Evolutionary conservation across 2,329 filamentous ascomycete species (phyloP).

Genomic region (Diaporthe vexans): DNA sequence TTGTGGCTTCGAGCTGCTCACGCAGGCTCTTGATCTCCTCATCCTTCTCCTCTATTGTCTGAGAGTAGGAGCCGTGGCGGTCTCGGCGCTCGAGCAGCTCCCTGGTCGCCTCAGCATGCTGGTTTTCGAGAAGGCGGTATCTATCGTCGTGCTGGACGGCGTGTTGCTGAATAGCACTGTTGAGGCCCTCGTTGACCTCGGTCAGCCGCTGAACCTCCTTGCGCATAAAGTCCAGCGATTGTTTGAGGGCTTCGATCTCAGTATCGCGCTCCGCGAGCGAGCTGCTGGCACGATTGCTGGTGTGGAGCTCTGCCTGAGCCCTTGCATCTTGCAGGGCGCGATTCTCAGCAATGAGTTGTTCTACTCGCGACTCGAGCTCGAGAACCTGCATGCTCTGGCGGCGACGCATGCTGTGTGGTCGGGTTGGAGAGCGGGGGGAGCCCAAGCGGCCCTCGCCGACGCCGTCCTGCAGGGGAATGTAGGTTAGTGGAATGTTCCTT

Average conservation of each 20-base stretch:
- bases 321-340: slow-evolving; percentile 81
- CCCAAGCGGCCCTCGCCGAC: slow-evolving; percentile 89
- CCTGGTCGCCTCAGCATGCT: slow-evolving; percentile 75
- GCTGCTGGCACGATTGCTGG: slow-evolving; percentile 76
- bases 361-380: slow-evolving; percentile 88
- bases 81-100: slow-evolving; percentile 79
- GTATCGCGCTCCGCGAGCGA: slow-evolving; percentile 85
- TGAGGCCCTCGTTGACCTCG: slow-evolving; percentile 85
- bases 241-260: slow-evolving; percentile 86
- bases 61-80: slow-evolving; percentile 73
- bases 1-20: slow-evolving; percentile 81
- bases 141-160: slow-evolving; percentile 81
- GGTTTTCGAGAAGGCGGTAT: slow-evolving; percentile 75
- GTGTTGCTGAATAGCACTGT: slow-evolving; percentile 82
- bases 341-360: slow-evolving; percentile 89
- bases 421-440: slow-evolving; percentile 91
- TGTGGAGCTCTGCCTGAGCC: slow-evolving; percentile 74
- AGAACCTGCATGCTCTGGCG: slow-evolving; percentile 98
- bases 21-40: slow-evolving; percentile 84
- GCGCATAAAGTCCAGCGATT: slow-evolving; percentile 83
- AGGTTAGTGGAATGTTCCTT: slow-evolving; percentile 39
- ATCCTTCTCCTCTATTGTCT: slow-evolving; percentile 81
- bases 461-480: slow-evolving; percentile 77
- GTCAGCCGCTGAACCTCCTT: slow-evolving; percentile 85
- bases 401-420: slow-evolving; percentile 95